Conservation (phyloP, 1,284 basidiomycete species). For the Irpex sp. region DNA sequence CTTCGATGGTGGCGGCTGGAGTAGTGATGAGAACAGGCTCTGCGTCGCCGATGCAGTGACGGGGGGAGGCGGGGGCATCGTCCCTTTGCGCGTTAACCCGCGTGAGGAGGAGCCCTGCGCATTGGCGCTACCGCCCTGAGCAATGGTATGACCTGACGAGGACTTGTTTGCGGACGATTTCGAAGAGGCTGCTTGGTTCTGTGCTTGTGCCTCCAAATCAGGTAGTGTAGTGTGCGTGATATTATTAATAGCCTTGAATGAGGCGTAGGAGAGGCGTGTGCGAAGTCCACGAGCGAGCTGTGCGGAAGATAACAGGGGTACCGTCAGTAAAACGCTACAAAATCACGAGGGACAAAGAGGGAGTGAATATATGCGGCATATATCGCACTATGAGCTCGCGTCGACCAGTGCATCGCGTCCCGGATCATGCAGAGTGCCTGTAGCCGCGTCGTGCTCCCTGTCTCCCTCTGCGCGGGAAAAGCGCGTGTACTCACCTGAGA, state of each 20-base stretch:
- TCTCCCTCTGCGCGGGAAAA: conserved; percentile 36
- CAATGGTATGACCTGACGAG: conserved; percentile 36
- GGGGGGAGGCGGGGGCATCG: conserved; percentile 47
- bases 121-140: conserved; percentile 34
- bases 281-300: conserved; percentile 76
- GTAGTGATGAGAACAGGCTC: conserved; percentile 68
- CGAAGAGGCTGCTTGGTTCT: conserved; percentile 37
- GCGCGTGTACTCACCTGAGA: conserved; percentile 58
- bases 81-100: conserved; percentile 32
- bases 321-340: conserved; percentile 28
- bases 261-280: conserved; percentile 73
- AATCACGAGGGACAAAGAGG: conserved; percentile 12
- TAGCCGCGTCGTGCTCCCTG: conserved; percentile 4
- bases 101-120: conserved; percentile 23
- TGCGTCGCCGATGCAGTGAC: conserved; percentile 41
- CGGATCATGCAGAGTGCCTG: background rate
- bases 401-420: background rate
- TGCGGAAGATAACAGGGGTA: conserved; percentile 34
- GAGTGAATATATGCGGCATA: background rate
- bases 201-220: conserved; percentile 64
- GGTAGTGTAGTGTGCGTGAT: conserved; percentile 58
- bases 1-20: conserved; percentile 70
- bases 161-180: conserved; percentile 58
- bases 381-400: background rate
- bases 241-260: conserved; percentile 75